phyloP scores from a whole-genome alignment of 768 basidiomycete species.

The Paxillus rubicundulus region DNA sequence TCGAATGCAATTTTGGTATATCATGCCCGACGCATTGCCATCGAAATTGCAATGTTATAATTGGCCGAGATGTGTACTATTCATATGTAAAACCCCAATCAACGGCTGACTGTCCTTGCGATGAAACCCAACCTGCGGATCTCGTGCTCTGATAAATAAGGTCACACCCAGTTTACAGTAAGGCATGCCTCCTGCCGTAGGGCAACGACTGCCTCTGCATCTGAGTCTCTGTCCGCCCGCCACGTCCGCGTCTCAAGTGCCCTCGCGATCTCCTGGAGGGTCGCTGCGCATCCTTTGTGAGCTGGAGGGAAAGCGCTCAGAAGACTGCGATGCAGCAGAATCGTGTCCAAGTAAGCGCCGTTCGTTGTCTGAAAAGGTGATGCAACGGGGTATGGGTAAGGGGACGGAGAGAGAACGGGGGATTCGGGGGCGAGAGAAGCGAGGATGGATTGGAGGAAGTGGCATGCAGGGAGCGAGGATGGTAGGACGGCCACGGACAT shows the following conservation, averaged over 20 bases:
- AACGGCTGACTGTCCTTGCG: background rate
- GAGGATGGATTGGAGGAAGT: constrained; percentile 58
- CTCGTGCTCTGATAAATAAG: background rate
- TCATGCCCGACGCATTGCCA: no score
- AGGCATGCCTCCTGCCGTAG: constrained; percentile 70
- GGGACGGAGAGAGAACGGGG: constrained; percentile 32
- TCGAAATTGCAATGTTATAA: no score
- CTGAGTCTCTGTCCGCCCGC: constrained; percentile 69
- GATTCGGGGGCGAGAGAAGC: constrained; percentile 48
- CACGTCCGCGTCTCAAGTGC: constrained; percentile 61
- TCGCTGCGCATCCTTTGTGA: constrained; percentile 62
- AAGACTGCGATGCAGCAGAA: constrained; percentile 76
- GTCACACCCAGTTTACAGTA: constrained; percentile 35
- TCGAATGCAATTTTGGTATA: no score
- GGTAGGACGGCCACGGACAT: constrained; percentile 10
- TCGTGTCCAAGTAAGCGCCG: constrained; percentile 75
- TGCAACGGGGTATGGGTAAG: constrained; percentile 31
- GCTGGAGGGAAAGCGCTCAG: constrained; percentile 58
- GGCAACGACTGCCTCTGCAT: constrained; percentile 64
- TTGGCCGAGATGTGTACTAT: no score
- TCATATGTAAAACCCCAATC: background rate
- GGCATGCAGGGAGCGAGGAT: constrained; percentile 47
- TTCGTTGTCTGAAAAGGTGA: constrained; percentile 50
- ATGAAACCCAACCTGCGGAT: constrained; percentile 11
- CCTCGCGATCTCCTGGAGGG: constrained; percentile 63